Evolutionary conservation across 768 basidiomycete genomes (phyloP), one percentile per base, ranked within the genome.

Genomic region (Mycena capillaripes): DNA sequence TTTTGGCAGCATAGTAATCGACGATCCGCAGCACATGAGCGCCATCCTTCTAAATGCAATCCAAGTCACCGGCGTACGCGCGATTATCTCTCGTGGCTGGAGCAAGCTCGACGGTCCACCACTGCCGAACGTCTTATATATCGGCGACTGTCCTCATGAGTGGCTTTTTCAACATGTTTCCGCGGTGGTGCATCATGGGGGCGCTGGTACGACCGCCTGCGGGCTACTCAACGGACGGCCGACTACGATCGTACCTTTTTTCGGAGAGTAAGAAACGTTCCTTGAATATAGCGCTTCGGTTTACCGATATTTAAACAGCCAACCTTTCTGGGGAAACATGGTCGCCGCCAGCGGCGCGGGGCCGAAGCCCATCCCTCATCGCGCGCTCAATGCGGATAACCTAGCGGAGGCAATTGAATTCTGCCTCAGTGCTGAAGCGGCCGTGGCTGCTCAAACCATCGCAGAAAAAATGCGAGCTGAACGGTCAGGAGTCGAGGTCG

Each of bases 61-160:
- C 7, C 74, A 79, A 38, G 66, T 76, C 16, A 80, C 84, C 0
- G 82, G 83, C 2, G 83, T 85, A 0, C 79, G 86, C 19, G 86
- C 86, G 0, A 77, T 88, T 10, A 81, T 88, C 25, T 86, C 84
- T n/a, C 83, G 84, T 7, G 87, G 86, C 16, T 88, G 87, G 87
- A 74, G 72, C 48, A 71, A 71, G 27, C 63, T 71, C 32, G 85
- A 81, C 3, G 77, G 75, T 0, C 73, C 79, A 40, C 77, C 84
- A 0, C 82, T 83, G 3, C 67, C 79, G 1, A 61, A 82, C 55
- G 78, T 87, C 10, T 84, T 84, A 73, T 84, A 85, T 27, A 78
- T 87, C 17, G 84, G 82, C 75, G 85, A 84, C 69, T 82, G 86
- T 6, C 87, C 87, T 0, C 87, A 88, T 70, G 87, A 88, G 76